A percentile compares a stretch with the other conserved stretches of the same genome.
Conservation (phyloP, 2,329 filamentous ascomycete species). For the Sporothrix pallida region DNA sequence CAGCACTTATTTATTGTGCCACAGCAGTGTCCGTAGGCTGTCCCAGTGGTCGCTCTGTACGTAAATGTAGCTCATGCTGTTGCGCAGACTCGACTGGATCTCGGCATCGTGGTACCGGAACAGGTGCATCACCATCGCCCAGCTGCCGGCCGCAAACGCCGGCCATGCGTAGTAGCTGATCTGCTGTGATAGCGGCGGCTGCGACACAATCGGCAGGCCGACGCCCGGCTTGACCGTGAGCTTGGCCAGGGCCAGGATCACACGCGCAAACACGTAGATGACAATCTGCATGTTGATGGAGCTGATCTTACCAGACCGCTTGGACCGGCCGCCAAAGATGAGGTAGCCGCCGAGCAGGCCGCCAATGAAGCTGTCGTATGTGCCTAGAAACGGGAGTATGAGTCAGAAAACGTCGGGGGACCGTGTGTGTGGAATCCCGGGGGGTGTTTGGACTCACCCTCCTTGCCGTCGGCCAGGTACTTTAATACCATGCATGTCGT, state of each 20-base stretch:
- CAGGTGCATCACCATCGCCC: slow-evolving; percentile 94
- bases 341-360: slow-evolving; percentile 89
- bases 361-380: slow-evolving; percentile 83
- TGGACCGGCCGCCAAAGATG: slow-evolving; percentile 76
- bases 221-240: slow-evolving; percentile 72
- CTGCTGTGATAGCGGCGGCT: slow-evolving; percentile 52
- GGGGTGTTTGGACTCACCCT: slow-evolving; percentile 48
- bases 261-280: slow-evolving; percentile 95
- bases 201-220: slow-evolving; percentile 58
- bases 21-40: slow-evolving; percentile 79
- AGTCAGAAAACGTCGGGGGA: no score
- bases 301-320: slow-evolving; percentile 70
- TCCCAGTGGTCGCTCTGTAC: slow-evolving; percentile 89
- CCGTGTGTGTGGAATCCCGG: no score
- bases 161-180: slow-evolving; percentile 84
- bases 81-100: slow-evolving; percentile 86
- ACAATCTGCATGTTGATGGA: slow-evolving; percentile 96
- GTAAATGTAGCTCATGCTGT: slow-evolving; percentile 98
- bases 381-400: slow-evolving; percentile 51
- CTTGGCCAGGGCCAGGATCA: slow-evolving; percentile 82
- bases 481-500: slow-evolving; percentile 76
- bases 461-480: slow-evolving; percentile 65
- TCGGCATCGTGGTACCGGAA: slow-evolving; percentile 92
- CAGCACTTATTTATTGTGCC: slow-evolving; percentile 72
- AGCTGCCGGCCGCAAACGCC: slow-evolving; percentile 86